Evolutionary conservation across 1,139 yeast genomes (phyloP).

Genomic region (Saccharomycopsis hybrid): DNA sequence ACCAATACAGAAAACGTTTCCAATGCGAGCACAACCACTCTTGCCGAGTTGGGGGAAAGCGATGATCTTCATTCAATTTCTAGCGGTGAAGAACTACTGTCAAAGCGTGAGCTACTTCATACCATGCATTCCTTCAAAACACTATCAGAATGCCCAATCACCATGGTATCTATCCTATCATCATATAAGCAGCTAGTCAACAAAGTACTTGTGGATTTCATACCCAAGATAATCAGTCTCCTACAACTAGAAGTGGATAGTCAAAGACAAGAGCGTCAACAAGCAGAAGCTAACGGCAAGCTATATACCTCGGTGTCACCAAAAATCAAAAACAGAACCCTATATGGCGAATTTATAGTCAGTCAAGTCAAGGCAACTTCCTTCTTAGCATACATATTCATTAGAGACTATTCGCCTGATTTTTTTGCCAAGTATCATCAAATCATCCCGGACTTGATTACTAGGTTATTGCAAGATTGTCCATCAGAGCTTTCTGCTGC

Average conservation of each 20-base stretch:
- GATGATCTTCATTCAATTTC: conserved; percentile 7
- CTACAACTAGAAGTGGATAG: conserved; percentile 71
- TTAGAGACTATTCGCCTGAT: conserved; percentile 74
- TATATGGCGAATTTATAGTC: conserved; percentile 81
- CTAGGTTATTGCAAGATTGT: conserved; percentile 85
- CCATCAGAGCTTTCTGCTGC: conserved; percentile 93
- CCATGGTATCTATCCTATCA: conserved; percentile 87
- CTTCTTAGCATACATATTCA: conserved; percentile 84
- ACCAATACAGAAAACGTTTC: neutral
- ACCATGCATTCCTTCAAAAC: conserved; percentile 88
- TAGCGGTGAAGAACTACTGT: neutral
- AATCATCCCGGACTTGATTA: conserved; percentile 78
- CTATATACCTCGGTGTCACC: conserved; percentile 45
- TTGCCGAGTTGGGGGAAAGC: neutral
- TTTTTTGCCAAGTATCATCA: conserved; percentile 55
- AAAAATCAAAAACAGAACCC: conserved; percentile 69
- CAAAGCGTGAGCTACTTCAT: conserved; percentile 44
- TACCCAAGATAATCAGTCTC: conserved; percentile 76
- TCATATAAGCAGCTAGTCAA: conserved; percentile 75
- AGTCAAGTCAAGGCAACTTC: conserved; percentile 98
- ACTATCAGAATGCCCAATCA: conserved; percentile 93
- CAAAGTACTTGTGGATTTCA: conserved; percentile 64
- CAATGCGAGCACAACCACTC: neutral
- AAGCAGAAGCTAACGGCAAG: conserved; percentile 50
- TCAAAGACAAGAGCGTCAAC: conserved; percentile 62